A percentile compares a stretch with the other conserved stretches of the same genome.
Evolutionary conservation across 495 filamentous ascomycete species (phyloP).

Genomic region (Penicillium bovifimosum): DNA sequence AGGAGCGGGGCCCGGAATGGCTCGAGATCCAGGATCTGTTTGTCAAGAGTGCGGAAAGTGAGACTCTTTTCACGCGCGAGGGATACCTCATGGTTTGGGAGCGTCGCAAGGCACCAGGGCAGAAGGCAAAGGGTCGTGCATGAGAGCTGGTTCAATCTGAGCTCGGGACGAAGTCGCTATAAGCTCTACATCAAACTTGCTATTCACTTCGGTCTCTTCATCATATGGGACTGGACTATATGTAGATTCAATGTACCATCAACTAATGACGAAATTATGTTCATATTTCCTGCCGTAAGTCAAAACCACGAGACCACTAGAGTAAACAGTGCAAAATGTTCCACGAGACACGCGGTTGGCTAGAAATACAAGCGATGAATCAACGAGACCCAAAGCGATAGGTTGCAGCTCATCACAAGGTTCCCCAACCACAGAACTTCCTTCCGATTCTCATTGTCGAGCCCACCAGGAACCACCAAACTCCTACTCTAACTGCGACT

Average conservation of each 20-base stretch:
- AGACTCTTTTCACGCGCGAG: conserved; percentile 87
- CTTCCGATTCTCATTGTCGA: conserved; percentile 42
- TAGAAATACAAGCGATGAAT: not conserved
- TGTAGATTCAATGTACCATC: conserved; percentile 12
- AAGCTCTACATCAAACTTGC: not conserved
- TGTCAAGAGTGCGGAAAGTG: conserved; percentile 77
- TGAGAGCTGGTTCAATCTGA: conserved; percentile 5
- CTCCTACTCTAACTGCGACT: conserved; percentile 35
- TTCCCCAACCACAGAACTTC: conserved; percentile 45
- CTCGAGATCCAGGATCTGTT: conserved; percentile 90
- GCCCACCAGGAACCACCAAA: conserved; percentile 42
- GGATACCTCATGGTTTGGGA: conserved; percentile 97
- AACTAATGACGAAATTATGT: conserved; percentile 6
- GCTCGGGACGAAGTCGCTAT: not conserved
- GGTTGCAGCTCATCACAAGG: conserved; percentile 18
- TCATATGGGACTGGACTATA: too few species aligned
- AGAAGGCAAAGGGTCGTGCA: conserved; percentile 38
- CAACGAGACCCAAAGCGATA: not conserved
- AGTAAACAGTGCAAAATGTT: not conserved
- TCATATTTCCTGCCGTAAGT: not conserved
- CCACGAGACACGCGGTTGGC: not conserved
- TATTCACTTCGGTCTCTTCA: not conserved
- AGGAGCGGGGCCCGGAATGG: conserved; percentile 62
- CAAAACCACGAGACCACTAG: too few species aligned
- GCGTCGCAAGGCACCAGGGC: conserved; percentile 55